Conservation (phyloP, 2,329 filamentous ascomycete genomes). For the Bimuria novae-zelandiae region DNA sequence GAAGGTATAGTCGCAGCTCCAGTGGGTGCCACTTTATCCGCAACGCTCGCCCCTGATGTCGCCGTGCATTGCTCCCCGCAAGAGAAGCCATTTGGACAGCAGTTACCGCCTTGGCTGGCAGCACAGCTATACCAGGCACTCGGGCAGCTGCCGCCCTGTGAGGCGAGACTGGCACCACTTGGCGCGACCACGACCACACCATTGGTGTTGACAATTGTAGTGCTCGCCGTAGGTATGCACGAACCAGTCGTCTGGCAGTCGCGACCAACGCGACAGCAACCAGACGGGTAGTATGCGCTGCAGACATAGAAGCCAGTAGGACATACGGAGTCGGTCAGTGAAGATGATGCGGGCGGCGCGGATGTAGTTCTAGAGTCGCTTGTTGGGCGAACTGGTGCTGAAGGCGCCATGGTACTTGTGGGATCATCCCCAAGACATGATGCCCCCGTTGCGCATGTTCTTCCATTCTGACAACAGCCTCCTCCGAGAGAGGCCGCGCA, state of each 20-base stretch:
- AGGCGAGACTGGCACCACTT: slow-evolving; percentile 51
- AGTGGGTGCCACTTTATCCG: slow-evolving; percentile 47
- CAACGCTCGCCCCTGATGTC: slow-evolving; percentile 34
- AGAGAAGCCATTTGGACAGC: slow-evolving; percentile 69
- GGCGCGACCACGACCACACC: slow-evolving; percentile 74
- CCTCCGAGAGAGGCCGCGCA: slow-evolving; percentile 54
- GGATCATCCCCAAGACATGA: slow-evolving; percentile 44
- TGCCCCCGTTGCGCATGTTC: slow-evolving; percentile 48
- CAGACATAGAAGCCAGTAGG: slow-evolving; percentile 94
- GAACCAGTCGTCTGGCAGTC: slow-evolving; percentile 77
- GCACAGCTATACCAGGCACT: slow-evolving; percentile 78
- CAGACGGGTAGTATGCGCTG: slow-evolving; percentile 76
- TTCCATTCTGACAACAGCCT: slow-evolving; percentile 55
- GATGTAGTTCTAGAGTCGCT: slow-evolving; percentile 49
- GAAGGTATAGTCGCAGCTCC: slow-evolving; percentile 35
- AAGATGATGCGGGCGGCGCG: slow-evolving; percentile 89
- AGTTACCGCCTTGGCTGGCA: slow-evolving; percentile 71
- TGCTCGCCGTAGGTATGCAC: slow-evolving; percentile 66
- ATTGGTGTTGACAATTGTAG: slow-evolving; percentile 66
- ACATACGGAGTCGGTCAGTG: slow-evolving; percentile 66
- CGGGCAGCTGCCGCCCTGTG: slow-evolving; percentile 64
- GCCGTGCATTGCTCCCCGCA: slow-evolving; percentile 45
- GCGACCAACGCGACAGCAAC: slow-evolving; percentile 86
- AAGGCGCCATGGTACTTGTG: slow-evolving; percentile 42
- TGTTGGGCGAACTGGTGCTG: slow-evolving; percentile 50